A percentile compares a stretch with the other conserved stretches of the same genome.
These are phyloP conservation scores for Aspergillus clavatus DNA, from an alignment of 2,329 filamentous ascomycete genomes.

Conservation along the genomic window DNA sequence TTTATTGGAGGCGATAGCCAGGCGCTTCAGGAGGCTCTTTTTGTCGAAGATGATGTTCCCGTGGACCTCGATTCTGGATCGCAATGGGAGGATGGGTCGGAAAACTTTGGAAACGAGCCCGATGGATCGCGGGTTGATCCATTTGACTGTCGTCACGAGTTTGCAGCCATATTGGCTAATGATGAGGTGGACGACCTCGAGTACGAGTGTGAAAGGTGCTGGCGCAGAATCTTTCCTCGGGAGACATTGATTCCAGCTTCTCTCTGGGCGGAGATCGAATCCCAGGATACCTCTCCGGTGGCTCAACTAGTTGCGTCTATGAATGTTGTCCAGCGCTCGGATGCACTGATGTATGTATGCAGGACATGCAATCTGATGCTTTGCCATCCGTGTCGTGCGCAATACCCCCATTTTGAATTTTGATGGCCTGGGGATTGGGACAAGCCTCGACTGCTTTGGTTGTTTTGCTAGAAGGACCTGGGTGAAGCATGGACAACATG, in stretches of 20 bases:
- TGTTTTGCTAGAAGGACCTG: background rate
- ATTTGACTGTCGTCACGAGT: constrained; percentile 2
- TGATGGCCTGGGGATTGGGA: too few species aligned
- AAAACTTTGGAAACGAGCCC: constrained; percentile 35
- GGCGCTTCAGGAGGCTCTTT: background rate
- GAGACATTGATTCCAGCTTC: background rate
- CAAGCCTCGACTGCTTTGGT: background rate
- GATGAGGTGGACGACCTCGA: constrained; percentile 1
- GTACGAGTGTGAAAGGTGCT: constrained; percentile 11
- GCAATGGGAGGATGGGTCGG: constrained; percentile 23
- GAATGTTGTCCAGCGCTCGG: background rate
- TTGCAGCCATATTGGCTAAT: background rate
- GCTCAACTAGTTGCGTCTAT: background rate
- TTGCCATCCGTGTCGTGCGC: background rate
- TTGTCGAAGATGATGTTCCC: background rate
- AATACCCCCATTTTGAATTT: background rate
- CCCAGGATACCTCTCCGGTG: background rate
- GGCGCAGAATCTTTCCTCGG: constrained; percentile 4
- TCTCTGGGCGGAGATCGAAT: background rate
- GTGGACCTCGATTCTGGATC: constrained; percentile 14
- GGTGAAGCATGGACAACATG: background rate
- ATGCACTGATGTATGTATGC: background rate
- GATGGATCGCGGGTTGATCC: background rate
- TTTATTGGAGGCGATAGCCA: background rate
- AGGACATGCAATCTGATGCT: background rate